Conservation (phyloP, 176 grass and related monocot genomes). For the Alloteropsis semialata region DNA sequence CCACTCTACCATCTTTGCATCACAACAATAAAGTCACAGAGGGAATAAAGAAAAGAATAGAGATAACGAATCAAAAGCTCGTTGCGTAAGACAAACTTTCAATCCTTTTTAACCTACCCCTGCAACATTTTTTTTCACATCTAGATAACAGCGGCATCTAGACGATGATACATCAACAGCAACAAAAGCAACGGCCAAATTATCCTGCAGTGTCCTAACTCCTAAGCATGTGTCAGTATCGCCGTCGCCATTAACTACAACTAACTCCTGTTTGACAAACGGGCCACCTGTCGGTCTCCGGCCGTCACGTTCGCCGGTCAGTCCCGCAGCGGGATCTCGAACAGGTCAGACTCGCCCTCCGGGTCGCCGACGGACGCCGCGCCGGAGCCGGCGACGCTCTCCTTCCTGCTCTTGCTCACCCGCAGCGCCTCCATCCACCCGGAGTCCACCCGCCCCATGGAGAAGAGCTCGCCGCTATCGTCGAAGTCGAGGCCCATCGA, state of each 20-base stretch:
- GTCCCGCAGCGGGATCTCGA: constrained; percentile 83
- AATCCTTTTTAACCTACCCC: neutral
- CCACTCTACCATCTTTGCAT: neutral
- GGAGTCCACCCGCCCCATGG: constrained; percentile 75
- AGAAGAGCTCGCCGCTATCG: constrained; percentile 95
- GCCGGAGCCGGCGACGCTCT: constrained; percentile 24
- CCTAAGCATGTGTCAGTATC: constrained; percentile 40
- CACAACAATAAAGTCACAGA: neutral
- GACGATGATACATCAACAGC: neutral
- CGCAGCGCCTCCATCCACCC: constrained; percentile 47
- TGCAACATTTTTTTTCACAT: constrained; percentile 17
- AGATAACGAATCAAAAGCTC: neutral
- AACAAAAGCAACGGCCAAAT: neutral
- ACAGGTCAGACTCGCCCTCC: constrained; percentile 79
- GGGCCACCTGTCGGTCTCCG: constrained; percentile 29
- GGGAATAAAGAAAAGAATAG: neutral
- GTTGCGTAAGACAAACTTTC: constrained; percentile 31
- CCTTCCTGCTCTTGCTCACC: constrained; percentile 51
- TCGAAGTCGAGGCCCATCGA: constrained; percentile 46
- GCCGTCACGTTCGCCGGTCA: neutral
- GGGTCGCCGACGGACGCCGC: constrained; percentile 30
- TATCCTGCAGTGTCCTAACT: constrained; percentile 32
- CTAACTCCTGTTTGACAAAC: constrained; percentile 42
- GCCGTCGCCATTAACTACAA: constrained; percentile 31
- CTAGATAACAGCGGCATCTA: constrained; percentile 11